These are phyloP conservation scores for Ciborinia camelliae DNA, from an alignment of 2,329 filamentous ascomycete species.

Conservation along the genomic window DNA sequence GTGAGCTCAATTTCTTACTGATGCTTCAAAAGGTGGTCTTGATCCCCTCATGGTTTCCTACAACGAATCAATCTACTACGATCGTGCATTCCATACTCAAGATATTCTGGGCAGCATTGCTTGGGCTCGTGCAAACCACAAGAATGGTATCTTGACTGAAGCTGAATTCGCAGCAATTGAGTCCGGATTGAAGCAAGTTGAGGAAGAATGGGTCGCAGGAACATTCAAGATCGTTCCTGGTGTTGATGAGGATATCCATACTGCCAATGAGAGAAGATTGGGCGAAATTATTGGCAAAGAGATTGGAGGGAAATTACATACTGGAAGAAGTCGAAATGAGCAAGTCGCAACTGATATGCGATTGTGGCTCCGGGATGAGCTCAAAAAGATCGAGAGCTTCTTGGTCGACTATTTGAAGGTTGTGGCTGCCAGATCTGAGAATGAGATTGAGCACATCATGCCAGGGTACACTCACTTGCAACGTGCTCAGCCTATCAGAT, in stretches of 20 bases:
- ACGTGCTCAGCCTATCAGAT: constrained; percentile 74
- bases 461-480: constrained; percentile 84
- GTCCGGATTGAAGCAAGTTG: constrained; percentile 58
- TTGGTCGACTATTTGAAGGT: constrained; percentile 69
- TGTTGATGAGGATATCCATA: constrained; percentile 61
- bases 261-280: constrained; percentile 67
- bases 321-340: constrained; percentile 82
- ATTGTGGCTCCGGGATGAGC: constrained; percentile 76
- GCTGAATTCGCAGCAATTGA: constrained; percentile 74
- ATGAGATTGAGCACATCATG: constrained; percentile 75
- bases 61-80: constrained; percentile 78
- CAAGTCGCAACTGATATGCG: constrained; percentile 90
- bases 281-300: constrained; percentile 85
- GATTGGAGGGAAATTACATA: constrained; percentile 84
- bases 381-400: constrained; percentile 65
- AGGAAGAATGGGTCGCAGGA: constrained; percentile 51
- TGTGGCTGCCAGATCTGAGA: constrained; percentile 64
- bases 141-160: constrained; percentile 67
- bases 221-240: constrained; percentile 51
- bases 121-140: constrained; percentile 75
- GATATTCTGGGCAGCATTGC: constrained; percentile 79
- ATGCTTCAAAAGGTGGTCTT: constrained; percentile 58
- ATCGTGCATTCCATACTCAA: constrained; percentile 72
- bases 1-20: constrained; percentile 19
- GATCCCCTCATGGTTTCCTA: constrained; percentile 85